Conservation (phyloP, 805 yeast species). For the Candida khao-thaluensis region DNA sequence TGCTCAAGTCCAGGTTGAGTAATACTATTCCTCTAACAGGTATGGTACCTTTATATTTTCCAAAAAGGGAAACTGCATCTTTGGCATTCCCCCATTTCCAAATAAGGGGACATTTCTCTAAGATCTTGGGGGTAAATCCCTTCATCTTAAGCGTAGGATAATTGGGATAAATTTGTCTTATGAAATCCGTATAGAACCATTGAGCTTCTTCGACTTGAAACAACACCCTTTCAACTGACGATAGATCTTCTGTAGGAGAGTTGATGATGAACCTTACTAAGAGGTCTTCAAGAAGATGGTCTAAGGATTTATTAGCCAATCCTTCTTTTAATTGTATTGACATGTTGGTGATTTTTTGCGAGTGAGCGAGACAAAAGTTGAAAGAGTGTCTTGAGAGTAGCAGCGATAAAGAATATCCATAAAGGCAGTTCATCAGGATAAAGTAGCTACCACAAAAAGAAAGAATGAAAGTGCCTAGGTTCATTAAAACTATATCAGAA, state of each 20-base stretch:
- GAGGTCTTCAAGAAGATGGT: slow-evolving; percentile 78
- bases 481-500: slow-evolving; percentile 34
- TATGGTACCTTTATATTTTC: slow-evolving; percentile 80
- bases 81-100: slow-evolving; percentile 87
- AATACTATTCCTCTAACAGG: slow-evolving; percentile 97
- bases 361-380: too few relatives aligned
- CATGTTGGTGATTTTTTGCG: slow-evolving; percentile 34
- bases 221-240: slow-evolving; percentile 74
- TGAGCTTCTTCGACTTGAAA: slow-evolving; percentile 98
- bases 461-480: slow-evolving; percentile 28
- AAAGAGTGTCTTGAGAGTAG: too few relatives aligned
- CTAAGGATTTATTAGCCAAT: slow-evolving; percentile 64
- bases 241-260: slow-evolving; percentile 87
- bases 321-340: slow-evolving; percentile 57
- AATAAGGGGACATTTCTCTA: slow-evolving; percentile 68
- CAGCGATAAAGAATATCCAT: too few relatives aligned
- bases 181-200: slow-evolving; percentile 92
- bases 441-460: too few relatives aligned
- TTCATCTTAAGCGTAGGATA: slow-evolving; percentile 79
- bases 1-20: slow-evolving; percentile 66
- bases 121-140: slow-evolving; percentile 64
- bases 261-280: slow-evolving; percentile 87
- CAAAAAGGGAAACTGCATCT: slow-evolving; percentile 75
- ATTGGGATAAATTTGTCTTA: slow-evolving; percentile 66
- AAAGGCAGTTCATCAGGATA: too few relatives aligned